Evolutionary conservation across 805 yeast species (phyloP).

Genomic region (Candida easanensis): DNA sequence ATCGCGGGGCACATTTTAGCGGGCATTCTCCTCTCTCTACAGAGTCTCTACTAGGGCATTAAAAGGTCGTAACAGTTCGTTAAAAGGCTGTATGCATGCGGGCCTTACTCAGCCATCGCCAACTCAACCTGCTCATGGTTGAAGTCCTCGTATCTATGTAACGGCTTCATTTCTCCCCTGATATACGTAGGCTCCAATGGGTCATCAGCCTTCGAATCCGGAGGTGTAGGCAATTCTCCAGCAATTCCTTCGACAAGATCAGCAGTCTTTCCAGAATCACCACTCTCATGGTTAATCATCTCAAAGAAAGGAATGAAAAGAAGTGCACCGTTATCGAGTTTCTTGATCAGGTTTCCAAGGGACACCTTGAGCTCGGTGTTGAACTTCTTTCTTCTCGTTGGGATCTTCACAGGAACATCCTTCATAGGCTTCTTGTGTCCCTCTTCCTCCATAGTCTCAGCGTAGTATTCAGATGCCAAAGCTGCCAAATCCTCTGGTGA

Average conservation of each 20-base stretch:
- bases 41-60: no score
- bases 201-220: not conserved
- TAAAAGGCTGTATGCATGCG: not conserved
- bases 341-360: constrained; percentile 25
- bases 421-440: constrained; percentile 1
- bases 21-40: no score
- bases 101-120: constrained; percentile 11
- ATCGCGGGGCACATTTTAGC: no score
- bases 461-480: constrained; percentile 4
- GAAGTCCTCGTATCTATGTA: constrained; percentile 14
- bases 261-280: not conserved
- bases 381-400: constrained; percentile 20
- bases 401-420: not conserved
- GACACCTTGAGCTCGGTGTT: constrained; percentile 21
- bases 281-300: constrained; percentile 15
- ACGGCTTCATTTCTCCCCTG: constrained; percentile 20
- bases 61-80: constrained; percentile 9
- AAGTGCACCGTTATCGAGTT: constrained; percentile 24
- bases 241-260: not conserved
- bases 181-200: constrained; percentile 5
- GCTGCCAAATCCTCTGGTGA: constrained; percentile 5
- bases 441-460: not conserved
- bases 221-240: not conserved
- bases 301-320: constrained; percentile 28
- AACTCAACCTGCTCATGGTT: constrained; percentile 19